Conservation (phyloP, 768 basidiomycete species). For the Hortiboletus campestris region DNA sequence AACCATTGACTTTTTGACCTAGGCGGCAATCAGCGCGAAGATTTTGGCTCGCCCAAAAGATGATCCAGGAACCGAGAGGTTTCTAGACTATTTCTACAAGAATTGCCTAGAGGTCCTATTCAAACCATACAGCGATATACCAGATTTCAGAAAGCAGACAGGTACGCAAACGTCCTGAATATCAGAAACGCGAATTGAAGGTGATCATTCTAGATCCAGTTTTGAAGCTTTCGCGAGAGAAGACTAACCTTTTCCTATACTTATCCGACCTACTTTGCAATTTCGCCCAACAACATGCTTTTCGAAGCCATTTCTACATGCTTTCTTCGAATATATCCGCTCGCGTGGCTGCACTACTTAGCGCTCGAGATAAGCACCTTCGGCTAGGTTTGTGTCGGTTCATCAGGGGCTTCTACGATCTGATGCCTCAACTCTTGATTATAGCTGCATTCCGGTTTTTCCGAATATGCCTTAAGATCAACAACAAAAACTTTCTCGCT, state of each 20-base stretch:
- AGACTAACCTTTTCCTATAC: constrained; percentile 81
- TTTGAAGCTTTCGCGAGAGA: constrained; percentile 64
- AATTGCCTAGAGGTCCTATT: constrained; percentile 74
- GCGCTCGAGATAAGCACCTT: constrained; percentile 85
- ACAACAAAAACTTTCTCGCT: constrained; percentile 70
- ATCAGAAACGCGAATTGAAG: constrained; percentile 1
- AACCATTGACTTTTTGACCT: constrained; percentile 5
- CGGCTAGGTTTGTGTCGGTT: constrained; percentile 67
- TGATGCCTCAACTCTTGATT: constrained; percentile 10
- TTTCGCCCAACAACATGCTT: constrained; percentile 85
- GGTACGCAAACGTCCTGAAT: constrained; percentile 29
- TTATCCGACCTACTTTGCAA: constrained; percentile 90
- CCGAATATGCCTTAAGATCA: constrained; percentile 77
- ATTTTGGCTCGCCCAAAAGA: constrained; percentile 65
- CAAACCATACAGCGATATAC: constrained; percentile 71
- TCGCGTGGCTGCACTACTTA: constrained; percentile 74
- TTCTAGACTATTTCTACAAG: constrained; percentile 93
- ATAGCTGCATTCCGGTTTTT: constrained; percentile 92
- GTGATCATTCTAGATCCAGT: constrained; percentile 41
- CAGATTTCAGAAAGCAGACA: constrained; percentile 58
- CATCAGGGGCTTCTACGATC: background rate
- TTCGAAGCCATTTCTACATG: constrained; percentile 89
- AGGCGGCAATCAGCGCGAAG: constrained; percentile 39
- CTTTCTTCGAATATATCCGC: constrained; percentile 75
- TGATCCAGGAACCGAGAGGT: constrained; percentile 82